Evolutionary conservation across 2,329 filamentous ascomycete genomes (phyloP).

Genomic region (Fusarium papillatum): DNA sequence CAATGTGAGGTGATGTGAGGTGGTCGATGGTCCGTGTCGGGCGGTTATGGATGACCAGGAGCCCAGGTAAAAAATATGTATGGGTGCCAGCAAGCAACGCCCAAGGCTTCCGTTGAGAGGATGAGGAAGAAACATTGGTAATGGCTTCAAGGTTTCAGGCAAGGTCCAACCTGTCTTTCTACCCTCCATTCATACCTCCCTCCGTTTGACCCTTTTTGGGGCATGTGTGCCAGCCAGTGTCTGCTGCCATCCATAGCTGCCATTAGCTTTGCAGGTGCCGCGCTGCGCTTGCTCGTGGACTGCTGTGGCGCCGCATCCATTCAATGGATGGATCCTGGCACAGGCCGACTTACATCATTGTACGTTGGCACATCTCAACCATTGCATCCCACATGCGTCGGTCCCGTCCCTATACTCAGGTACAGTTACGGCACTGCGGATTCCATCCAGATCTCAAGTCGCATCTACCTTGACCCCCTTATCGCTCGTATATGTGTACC

Average conservation of each 20-base stretch:
- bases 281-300: conserved; percentile 30
- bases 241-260: conserved; percentile 26
- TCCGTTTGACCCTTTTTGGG: conserved; percentile 13
- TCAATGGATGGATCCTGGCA: conserved; percentile 27
- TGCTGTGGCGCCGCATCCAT: conserved; percentile 32
- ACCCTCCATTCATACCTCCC: not conserved
- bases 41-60: conserved; percentile 36
- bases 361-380: conserved; percentile 26
- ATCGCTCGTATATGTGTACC: conserved; percentile 7
- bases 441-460: conserved; percentile 32
- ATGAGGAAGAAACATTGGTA: conserved; percentile 17
- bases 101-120: conserved; percentile 15
- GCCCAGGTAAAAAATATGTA: conserved; percentile 26
- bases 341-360: conserved; percentile 45
- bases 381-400: conserved; percentile 28
- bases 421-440: conserved; percentile 17
- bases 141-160: conserved; percentile 20
- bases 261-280: conserved; percentile 16
- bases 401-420: conserved; percentile 22
- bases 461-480: conserved; percentile 21
- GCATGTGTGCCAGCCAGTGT: conserved; percentile 20
- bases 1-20: conserved; percentile 46
- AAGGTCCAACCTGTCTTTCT: conserved; percentile 14
- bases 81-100: conserved; percentile 12
- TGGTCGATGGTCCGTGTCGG: conserved; percentile 40